Evolutionary conservation across 2,329 filamentous ascomycete genomes (phyloP).

Genomic region (Xylaria hypoxylon): DNA sequence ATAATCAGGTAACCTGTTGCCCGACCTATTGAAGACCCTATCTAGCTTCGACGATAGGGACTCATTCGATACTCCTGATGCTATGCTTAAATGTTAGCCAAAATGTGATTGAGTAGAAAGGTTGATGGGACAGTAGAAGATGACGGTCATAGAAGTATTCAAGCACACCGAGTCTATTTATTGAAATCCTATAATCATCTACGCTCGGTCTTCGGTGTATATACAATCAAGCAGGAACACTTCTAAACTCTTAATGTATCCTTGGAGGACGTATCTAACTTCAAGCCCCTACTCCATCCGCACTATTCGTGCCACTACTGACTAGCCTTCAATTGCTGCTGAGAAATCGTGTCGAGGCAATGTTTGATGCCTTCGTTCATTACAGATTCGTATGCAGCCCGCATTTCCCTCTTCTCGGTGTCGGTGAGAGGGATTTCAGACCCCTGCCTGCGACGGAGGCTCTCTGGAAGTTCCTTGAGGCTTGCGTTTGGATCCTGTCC

Average conservation of each 20-base stretch:
- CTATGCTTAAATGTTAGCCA: no score
- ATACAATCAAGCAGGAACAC: no score
- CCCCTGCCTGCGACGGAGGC: constrained; percentile 60
- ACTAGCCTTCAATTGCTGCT: neutral
- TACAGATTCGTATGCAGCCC: constrained; percentile 52
- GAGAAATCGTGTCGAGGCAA: constrained; percentile 20
- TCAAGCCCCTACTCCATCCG: constrained; percentile 1
- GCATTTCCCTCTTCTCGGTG: constrained; percentile 61
- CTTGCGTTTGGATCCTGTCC: constrained; percentile 62
- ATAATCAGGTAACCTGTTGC: no score
- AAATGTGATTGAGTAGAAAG: no score
- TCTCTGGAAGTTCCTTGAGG: constrained; percentile 62
- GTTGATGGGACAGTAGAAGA: no score
- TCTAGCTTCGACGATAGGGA: no score
- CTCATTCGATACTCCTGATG: no score
- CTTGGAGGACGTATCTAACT: neutral
- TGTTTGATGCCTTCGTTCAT: constrained; percentile 14
- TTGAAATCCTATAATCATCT: no score
- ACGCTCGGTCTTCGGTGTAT: no score
- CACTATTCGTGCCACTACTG: neutral
- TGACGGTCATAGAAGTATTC: no score
- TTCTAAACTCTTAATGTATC: neutral
- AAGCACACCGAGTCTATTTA: no score
- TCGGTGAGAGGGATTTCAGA: constrained; percentile 55
- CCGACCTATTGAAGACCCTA: no score